These are phyloP conservation scores for Porphyrellus sp. DNA, from an alignment of 1,284 basidiomycete genomes.

Conservation along the genomic window DNA sequence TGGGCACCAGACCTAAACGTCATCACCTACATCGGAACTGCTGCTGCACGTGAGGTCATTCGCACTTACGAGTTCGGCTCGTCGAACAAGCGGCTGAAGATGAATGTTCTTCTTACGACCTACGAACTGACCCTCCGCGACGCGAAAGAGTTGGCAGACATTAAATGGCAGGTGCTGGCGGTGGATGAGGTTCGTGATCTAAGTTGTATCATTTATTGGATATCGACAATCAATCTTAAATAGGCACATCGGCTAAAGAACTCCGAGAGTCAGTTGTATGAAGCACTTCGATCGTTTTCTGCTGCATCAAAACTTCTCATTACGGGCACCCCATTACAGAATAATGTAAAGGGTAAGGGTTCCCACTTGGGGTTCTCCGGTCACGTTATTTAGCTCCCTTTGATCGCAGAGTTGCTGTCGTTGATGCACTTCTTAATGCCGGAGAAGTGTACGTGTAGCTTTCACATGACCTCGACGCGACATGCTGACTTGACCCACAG, in stretches of 20 bases:
- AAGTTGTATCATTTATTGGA: not conserved
- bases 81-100: slow-evolving; percentile 84
- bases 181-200: slow-evolving; percentile 85
- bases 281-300: slow-evolving; percentile 87
- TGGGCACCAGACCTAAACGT: slow-evolving; percentile 99
- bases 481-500: slow-evolving; percentile 40
- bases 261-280: slow-evolving; percentile 95
- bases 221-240: slow-evolving; percentile 10
- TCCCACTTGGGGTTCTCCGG: slow-evolving; percentile 1
- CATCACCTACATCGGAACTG: slow-evolving; percentile 94
- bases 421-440: slow-evolving; percentile 99
- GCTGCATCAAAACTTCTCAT: slow-evolving; percentile 93
- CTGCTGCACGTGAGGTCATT: slow-evolving; percentile 85
- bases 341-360: slow-evolving; percentile 90
- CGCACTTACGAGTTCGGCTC: slow-evolving; percentile 90
- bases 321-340: slow-evolving; percentile 97
- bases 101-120: slow-evolving; percentile 97
- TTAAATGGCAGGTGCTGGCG: slow-evolving; percentile 96
- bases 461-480: not conserved
- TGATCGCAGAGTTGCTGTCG: slow-evolving; percentile 78
- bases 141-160: slow-evolving; percentile 82
- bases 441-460: slow-evolving; percentile 76
- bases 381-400: slow-evolving; percentile 8
- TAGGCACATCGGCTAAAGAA: slow-evolving; percentile 98
- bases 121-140: slow-evolving; percentile 97